Base-by-base conservation (phyloP, 257 asterid genomes). In the Gentiana dahurica region DNA sequence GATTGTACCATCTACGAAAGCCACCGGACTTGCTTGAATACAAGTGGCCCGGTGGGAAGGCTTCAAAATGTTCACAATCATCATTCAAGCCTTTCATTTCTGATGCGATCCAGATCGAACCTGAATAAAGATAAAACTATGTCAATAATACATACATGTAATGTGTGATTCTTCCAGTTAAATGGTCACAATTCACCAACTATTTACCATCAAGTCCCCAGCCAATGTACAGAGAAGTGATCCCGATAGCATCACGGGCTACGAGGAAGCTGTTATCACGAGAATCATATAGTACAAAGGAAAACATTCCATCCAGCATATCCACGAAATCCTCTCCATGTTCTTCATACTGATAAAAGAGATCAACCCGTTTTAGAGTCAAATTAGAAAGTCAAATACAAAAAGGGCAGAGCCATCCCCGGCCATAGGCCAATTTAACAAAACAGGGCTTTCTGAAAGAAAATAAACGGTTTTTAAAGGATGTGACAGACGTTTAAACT, bases 301-400 rank as follows among this genome's bases (percentile, higher is more conserved):
- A 88, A 81, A 92, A 92, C 83, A 92, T 89, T 6, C 99, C 99
- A 55, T 92, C 99, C 63, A 92, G 59, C 99, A 88, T 88, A 53
- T 85, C 97, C 63, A 92, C 75, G 62, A 92, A 92, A 36, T 72
- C 71, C 34, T 92, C 97, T 37, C 97, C 99, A 73, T 79, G 53
- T 68, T 92, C 95, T 77, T 92, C 97, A 59, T 92, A 88, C 99
- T 92, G 77, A 65, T 1, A 10, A 65, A 54, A 50, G 51, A 48
- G 38, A 41, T 10, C 5, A 41, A 2, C 9, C 9, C 8, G 4
- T 15, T 46, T 8, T 58, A 39, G 24, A 35, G 43, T 15, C 2
- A 4, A 10, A 3, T 37, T 15, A 49, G 49, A 5, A 2, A 37
- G 6, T 46, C 5, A 45, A 45, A 6, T 9, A 43, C 33, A 39